Evolutionary conservation across 495 filamentous ascomycete genomes (phyloP).

Genomic region (Lindgomyces ingoldianus): DNA sequence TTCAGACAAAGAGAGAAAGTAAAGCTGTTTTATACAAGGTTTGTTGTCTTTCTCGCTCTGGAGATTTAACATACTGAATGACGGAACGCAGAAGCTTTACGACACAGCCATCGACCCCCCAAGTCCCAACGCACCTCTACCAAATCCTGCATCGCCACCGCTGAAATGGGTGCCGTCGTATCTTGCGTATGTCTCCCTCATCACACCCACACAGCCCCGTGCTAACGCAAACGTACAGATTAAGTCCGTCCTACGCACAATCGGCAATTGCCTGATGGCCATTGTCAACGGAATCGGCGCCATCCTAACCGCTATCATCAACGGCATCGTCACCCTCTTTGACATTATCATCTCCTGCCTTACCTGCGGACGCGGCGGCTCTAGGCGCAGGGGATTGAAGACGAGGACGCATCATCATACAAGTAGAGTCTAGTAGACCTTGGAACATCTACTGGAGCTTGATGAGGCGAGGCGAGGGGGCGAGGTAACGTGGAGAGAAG

Average conservation of each 20-base stretch:
- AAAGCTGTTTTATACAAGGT: background rate
- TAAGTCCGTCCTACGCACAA: slow-evolving; percentile 72
- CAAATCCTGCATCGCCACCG: slow-evolving; percentile 37
- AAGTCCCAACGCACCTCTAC: slow-evolving; percentile 15
- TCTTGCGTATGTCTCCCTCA: slow-evolving; percentile 75
- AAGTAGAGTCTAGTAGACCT: slow-evolving; percentile 35
- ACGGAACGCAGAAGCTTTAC: no score
- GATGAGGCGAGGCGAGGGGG: background rate
- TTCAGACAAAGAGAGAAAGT: background rate
- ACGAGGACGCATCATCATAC: slow-evolving; percentile 28
- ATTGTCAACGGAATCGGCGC: slow-evolving; percentile 79
- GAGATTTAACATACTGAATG: background rate
- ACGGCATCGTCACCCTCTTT: slow-evolving; percentile 75
- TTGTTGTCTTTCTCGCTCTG: background rate
- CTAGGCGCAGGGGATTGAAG: slow-evolving; percentile 42
- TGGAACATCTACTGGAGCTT: background rate
- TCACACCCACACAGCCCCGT: slow-evolving; percentile 4
- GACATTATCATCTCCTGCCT: slow-evolving; percentile 83
- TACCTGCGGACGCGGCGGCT: slow-evolving; percentile 69
- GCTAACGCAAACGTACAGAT: slow-evolving; percentile 60
- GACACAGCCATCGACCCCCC: no score
- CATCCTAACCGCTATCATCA: slow-evolving; percentile 76
- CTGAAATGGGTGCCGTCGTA: slow-evolving; percentile 90
- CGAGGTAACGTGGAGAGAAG: background rate
- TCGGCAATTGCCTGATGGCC: slow-evolving; percentile 80